A percentile compares a stretch with the other conserved stretches of the same genome.
These are phyloP conservation scores for Pythium brassicae DNA, from an alignment of 352 stramenopile genomes.

Conservation along the genomic window DNA sequence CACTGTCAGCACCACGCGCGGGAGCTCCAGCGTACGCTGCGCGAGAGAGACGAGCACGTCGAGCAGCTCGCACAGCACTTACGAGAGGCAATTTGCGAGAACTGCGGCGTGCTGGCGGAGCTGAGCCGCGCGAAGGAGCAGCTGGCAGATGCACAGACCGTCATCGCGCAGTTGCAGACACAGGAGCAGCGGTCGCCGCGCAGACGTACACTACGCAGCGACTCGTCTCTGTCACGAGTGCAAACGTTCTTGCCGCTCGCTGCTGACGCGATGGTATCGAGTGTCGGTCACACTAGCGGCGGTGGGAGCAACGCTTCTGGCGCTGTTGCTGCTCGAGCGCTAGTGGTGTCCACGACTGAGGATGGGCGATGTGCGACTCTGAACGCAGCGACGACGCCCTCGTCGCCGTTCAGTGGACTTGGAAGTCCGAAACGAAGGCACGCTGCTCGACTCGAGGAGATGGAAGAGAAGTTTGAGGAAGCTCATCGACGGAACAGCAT, in stretches of 20 bases:
- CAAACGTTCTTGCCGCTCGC: neutral
- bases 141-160: slow-evolving; percentile 17
- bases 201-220: slow-evolving; percentile 10
- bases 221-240: neutral
- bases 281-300: neutral
- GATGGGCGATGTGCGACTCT: neutral
- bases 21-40: slow-evolving; percentile 30
- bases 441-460: slow-evolving; percentile 19
- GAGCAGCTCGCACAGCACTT: slow-evolving; percentile 35
- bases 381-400: neutral
- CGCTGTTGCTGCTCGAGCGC: neutral
- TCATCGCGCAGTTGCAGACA: slow-evolving; percentile 15
- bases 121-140: slow-evolving; percentile 38
- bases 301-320: neutral
- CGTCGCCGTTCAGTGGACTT: slow-evolving; percentile 8
- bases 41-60: slow-evolving; percentile 35
- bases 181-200: slow-evolving; percentile 21
- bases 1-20: slow-evolving; percentile 32
- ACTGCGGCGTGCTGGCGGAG: slow-evolving; percentile 39
- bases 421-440: slow-evolving; percentile 19
- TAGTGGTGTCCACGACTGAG: neutral
- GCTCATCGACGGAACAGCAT: slow-evolving; percentile 35
- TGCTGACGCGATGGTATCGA: neutral
- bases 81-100: slow-evolving; percentile 56
- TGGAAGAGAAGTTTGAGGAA: slow-evolving; percentile 47